phyloP scores from a whole-genome alignment of 2,329 filamentous ascomycete species.

The Aureobasidium namibiae region DNA sequence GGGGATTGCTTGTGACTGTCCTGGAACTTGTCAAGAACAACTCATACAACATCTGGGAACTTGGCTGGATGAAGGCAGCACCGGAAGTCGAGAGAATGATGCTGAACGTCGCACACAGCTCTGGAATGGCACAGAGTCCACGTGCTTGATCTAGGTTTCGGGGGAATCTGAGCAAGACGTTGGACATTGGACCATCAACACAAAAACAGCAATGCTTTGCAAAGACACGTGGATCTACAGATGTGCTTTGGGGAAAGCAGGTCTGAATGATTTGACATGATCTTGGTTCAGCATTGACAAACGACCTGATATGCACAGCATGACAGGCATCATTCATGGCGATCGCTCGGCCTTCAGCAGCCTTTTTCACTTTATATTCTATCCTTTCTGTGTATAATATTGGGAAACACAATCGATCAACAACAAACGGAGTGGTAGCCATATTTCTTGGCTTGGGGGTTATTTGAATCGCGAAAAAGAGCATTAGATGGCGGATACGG shows the following conservation, averaged over 20 bases:
- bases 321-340: not conserved
- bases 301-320: not conserved
- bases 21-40: conserved; percentile 87
- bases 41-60: conserved; percentile 83
- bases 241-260: conserved; percentile 1
- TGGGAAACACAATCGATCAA: not conserved
- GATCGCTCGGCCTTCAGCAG: not conserved
- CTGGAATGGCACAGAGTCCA: conserved; percentile 9
- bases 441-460: not conserved
- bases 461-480: conserved; percentile 2
- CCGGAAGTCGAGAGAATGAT: conserved; percentile 59
- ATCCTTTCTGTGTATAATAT: conserved; percentile 12
- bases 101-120: conserved; percentile 19
- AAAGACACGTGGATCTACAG: not conserved
- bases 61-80: conserved; percentile 82
- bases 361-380: conserved; percentile 1
- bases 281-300: not conserved
- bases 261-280: not conserved
- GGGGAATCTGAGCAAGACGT: not conserved
- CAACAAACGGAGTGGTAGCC: not conserved
- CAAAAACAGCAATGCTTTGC: not conserved
- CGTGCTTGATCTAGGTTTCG: conserved; percentile 8
- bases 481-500: conserved; percentile 1
- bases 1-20: conserved; percentile 84
- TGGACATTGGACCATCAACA: not conserved